These are phyloP conservation scores for Blastocystis sp. DNA, from an alignment of 352 stramenopile species.

Conservation along the genomic window DNA sequence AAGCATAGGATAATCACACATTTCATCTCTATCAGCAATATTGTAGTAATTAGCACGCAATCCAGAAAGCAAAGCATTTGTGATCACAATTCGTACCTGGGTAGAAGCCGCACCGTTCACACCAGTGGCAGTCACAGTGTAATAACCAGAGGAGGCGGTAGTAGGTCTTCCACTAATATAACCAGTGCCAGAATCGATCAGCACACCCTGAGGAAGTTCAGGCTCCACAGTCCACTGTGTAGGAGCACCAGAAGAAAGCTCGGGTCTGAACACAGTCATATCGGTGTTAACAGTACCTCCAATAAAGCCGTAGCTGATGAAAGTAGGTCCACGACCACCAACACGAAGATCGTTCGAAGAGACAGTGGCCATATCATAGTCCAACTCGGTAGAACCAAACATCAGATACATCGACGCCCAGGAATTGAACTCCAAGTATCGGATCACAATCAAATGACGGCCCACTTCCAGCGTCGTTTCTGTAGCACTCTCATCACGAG, in stretches of 20 bases:
- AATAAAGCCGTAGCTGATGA: slow-evolving; percentile 50
- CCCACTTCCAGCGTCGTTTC: background rate
- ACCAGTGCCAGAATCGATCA: slow-evolving; percentile 13
- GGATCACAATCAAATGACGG: slow-evolving; percentile 44
- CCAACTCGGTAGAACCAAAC: background rate
- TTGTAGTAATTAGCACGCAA: slow-evolving; percentile 19
- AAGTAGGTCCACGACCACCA: slow-evolving; percentile 51
- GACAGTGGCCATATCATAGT: background rate
- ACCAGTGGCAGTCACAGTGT: slow-evolving; percentile 51
- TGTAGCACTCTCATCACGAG: background rate
- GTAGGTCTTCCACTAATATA: slow-evolving; percentile 45
- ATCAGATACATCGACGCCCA: slow-evolving; percentile 51
- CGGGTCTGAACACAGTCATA: background rate
- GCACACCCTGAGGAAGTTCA: background rate
- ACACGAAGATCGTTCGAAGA: background rate
- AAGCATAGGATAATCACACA: slow-evolving; percentile 45
- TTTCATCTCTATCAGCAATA: background rate
- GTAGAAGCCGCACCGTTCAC: slow-evolving; percentile 30
- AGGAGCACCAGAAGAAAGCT: slow-evolving; percentile 10
- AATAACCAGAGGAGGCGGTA: background rate
- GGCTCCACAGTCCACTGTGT: background rate
- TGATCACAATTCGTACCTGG: background rate
- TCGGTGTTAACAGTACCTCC: slow-evolving; percentile 29
- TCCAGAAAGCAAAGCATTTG: background rate
- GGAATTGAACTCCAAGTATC: slow-evolving; percentile 39